Conservation (phyloP, 371 early-diverging fungal species). For the Mortierella sp. region DNA sequence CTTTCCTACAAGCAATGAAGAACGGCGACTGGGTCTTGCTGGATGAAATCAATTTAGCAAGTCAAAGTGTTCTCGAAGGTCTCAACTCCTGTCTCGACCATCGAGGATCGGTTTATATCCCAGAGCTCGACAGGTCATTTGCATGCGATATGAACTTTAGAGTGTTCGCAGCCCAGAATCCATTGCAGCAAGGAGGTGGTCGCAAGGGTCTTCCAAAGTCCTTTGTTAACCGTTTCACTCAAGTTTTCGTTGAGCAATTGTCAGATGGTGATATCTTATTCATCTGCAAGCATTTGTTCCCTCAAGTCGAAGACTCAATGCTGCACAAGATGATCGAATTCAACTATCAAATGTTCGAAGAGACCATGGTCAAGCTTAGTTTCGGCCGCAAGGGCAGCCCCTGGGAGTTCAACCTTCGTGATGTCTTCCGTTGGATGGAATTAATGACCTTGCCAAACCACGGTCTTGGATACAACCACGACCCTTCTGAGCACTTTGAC, state of each 20-base stretch:
- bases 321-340: slow-evolving; percentile 87
- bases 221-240: slow-evolving; percentile 98
- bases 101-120: slow-evolving; percentile 95
- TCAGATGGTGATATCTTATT: slow-evolving; percentile 80
- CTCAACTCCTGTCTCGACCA: slow-evolving; percentile 99
- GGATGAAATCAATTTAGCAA: slow-evolving; percentile 99
- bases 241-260: slow-evolving; percentile 92
- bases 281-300: slow-evolving; percentile 81
- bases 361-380: slow-evolving; percentile 81
- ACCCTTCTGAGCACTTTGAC: slow-evolving; percentile 82
- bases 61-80: slow-evolving; percentile 99
- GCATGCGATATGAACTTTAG: slow-evolving; percentile 87
- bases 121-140: slow-evolving; percentile 93
- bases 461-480: slow-evolving; percentile 50
- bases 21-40: slow-evolving; percentile 98
- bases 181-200: slow-evolving; percentile 96
- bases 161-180: slow-evolving; percentile 99
- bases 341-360: slow-evolving; percentile 87
- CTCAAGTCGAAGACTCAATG: slow-evolving; percentile 63
- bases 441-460: slow-evolving; percentile 68
- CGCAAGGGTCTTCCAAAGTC: slow-evolving; percentile 99
- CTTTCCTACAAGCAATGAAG: slow-evolving; percentile 96
- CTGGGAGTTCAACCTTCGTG: slow-evolving; percentile 99
- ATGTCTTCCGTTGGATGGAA: slow-evolving; percentile 96
- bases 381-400: slow-evolving; percentile 94